A percentile compares a stretch with the other conserved stretches of the same genome.
These are phyloP conservation scores for Lichina pygmaea DNA, from an alignment of 495 filamentous ascomycete species.

Conservation along the genomic window DNA sequence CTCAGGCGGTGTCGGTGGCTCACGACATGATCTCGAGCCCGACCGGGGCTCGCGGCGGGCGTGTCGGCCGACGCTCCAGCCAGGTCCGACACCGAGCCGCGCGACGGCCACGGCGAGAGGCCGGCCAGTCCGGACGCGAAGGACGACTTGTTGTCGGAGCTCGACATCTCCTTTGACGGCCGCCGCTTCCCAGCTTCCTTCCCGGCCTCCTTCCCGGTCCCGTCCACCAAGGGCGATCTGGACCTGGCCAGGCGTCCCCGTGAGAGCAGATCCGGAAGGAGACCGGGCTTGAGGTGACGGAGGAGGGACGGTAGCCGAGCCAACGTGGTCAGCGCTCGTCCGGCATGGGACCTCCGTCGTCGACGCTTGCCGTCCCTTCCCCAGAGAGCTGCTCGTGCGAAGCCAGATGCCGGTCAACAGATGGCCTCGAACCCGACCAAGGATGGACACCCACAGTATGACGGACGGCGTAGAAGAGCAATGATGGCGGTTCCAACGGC, in stretches of 20 bases:
- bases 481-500: too few relatives aligned
- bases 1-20: constrained; percentile 13
- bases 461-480: too few relatives aligned
- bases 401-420: too few relatives aligned
- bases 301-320: neutral
- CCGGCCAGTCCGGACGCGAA: constrained; percentile 10
- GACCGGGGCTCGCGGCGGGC: constrained; percentile 4
- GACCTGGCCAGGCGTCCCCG: neutral
- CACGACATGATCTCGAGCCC: constrained; percentile 14
- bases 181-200: constrained; percentile 5
- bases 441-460: too few relatives aligned
- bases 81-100: constrained; percentile 11
- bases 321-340: neutral
- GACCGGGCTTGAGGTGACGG: neutral
- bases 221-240: neutral
- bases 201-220: constrained; percentile 4
- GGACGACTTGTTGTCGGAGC: constrained; percentile 10
- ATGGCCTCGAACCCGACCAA: too few relatives aligned
- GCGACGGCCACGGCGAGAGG: constrained; percentile 12
- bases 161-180: constrained; percentile 9
- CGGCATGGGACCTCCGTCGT: too few relatives aligned
- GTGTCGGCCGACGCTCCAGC: constrained; percentile 1
- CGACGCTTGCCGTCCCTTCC: too few relatives aligned
- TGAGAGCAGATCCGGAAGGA: neutral
- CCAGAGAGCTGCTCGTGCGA: too few relatives aligned